Evolutionary conservation across 1,284 basidiomycete genomes (phyloP).

Genomic region (Inonotus obliquus): DNA sequence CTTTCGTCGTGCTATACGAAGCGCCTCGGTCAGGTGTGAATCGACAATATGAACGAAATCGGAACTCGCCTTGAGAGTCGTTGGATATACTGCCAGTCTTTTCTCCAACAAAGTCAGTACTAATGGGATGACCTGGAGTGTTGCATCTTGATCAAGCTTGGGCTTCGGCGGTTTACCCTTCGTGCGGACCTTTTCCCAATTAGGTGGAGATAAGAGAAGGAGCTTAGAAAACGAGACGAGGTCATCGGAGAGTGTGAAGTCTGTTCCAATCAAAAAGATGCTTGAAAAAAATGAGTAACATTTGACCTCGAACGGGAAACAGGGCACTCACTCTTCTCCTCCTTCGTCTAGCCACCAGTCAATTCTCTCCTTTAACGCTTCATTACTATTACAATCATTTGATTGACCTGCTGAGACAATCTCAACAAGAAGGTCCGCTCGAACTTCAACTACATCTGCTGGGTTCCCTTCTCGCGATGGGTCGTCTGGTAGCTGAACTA

Average conservation of each 20-base stretch:
- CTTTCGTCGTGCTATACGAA: slow-evolving; percentile 49
- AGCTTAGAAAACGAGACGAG: slow-evolving; percentile 72
- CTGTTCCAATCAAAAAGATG: slow-evolving; percentile 56
- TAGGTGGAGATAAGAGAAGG: slow-evolving; percentile 51
- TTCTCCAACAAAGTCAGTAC: slow-evolving; percentile 45
- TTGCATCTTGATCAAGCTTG: slow-evolving; percentile 45
- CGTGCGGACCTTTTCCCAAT: slow-evolving; percentile 59
- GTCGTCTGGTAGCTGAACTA: slow-evolving; percentile 46
- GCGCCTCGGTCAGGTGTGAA: neutral
- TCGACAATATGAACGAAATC: neutral
- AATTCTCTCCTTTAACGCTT: slow-evolving; percentile 53
- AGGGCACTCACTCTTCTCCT: slow-evolving; percentile 76
- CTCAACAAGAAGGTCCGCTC: slow-evolving; percentile 67
- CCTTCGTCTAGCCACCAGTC: slow-evolving; percentile 91
- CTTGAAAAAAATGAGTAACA: slow-evolving; percentile 31
- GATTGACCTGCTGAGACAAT: slow-evolving; percentile 24
- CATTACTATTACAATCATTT: too few relatives aligned
- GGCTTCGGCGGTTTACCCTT: slow-evolving; percentile 82
- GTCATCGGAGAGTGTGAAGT: slow-evolving; percentile 54
- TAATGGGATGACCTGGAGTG: slow-evolving; percentile 37
- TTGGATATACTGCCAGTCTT: slow-evolving; percentile 54
- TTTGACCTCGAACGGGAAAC: neutral
- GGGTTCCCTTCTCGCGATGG: slow-evolving; percentile 61
- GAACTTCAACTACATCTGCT: slow-evolving; percentile 83
- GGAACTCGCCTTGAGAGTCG: slow-evolving; percentile 47